phyloP scores from a whole-genome alignment of 1,284 basidiomycete species.

The Coniferiporia weirii region DNA sequence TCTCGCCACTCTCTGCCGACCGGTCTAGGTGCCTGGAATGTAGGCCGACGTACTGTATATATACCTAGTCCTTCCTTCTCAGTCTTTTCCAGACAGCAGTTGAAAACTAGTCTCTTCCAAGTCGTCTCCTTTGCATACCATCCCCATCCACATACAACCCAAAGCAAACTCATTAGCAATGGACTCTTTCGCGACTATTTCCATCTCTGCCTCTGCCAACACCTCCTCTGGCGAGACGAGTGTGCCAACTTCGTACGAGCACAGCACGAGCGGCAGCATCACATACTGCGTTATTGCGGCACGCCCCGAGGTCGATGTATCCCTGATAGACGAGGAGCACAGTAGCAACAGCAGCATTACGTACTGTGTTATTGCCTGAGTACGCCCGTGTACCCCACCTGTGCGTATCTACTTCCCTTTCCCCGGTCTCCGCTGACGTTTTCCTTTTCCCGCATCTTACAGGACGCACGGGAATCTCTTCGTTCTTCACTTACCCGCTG shows the following conservation, averaged over 20 bases:
- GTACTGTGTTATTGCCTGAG: constrained; percentile 1
- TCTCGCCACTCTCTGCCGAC: not conserved
- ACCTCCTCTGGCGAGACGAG: not conserved
- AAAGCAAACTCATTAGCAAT: not conserved
- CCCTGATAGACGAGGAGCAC: not conserved
- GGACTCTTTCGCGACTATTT: not conserved
- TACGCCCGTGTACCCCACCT: not conserved
- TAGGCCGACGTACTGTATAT: not conserved
- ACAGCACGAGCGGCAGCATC: not conserved
- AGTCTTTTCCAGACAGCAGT: not conserved
- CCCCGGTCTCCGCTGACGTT: no score
- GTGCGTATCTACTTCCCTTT: no score
- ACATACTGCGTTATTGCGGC: constrained; percentile 6
- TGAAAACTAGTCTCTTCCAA: not conserved
- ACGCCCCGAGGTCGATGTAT: not conserved
- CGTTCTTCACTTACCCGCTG: constrained; percentile 21
- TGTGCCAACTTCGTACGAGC: not conserved
- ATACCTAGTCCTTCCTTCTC: no score
- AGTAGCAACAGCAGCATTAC: not conserved
- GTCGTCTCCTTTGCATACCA: constrained; percentile 17
- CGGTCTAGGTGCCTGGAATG: not conserved
- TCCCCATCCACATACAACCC: constrained; percentile 17
- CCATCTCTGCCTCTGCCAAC: not conserved
- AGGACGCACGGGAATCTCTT: not conserved
- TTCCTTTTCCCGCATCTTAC: not conserved